phyloP scores from a whole-genome alignment of 495 filamentous ascomycete genomes.

The Xylaria palmicola region DNA sequence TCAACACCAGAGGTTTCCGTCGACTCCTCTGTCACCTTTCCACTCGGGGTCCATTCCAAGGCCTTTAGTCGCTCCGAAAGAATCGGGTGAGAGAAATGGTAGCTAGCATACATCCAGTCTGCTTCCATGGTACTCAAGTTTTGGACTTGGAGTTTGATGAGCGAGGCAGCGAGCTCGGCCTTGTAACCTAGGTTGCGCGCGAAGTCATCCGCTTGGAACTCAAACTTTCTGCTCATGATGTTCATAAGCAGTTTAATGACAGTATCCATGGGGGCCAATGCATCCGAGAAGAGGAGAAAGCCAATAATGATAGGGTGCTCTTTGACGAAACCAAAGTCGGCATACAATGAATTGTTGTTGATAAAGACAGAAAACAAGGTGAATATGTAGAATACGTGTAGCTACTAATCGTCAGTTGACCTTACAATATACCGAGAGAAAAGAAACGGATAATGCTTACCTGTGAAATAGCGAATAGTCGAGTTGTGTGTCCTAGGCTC shows the following conservation, averaged over 20 bases:
- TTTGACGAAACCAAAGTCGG: slow-evolving; percentile 84
- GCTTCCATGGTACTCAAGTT: slow-evolving; percentile 98
- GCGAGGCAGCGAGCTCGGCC: slow-evolving; percentile 75
- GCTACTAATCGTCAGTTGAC: slow-evolving; percentile 36
- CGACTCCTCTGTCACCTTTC: slow-evolving; percentile 44
- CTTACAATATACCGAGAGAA: not conserved
- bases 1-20: slow-evolving; percentile 28
- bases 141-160: slow-evolving; percentile 97
- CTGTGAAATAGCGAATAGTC: slow-evolving; percentile 85
- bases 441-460: slow-evolving; percentile 57
- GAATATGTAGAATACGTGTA: slow-evolving; percentile 95
- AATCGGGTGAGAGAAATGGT: slow-evolving; percentile 97
- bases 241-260: slow-evolving; percentile 94
- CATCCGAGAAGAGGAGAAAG: slow-evolving; percentile 94
- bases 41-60: slow-evolving; percentile 66
- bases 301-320: slow-evolving; percentile 92
- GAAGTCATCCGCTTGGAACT: slow-evolving; percentile 94
- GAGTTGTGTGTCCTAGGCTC: slow-evolving; percentile 91
- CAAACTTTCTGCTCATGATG: slow-evolving; percentile 86
- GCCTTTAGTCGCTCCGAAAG: slow-evolving; percentile 89
- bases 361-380: slow-evolving; percentile 95
- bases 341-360: slow-evolving; percentile 87
- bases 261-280: slow-evolving; percentile 85
- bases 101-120: slow-evolving; percentile 95
- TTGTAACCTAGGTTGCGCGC: slow-evolving; percentile 82